Evolutionary conservation across 2,329 filamentous ascomycete genomes (phyloP).

Genomic region (Penicillium verrucosum): DNA sequence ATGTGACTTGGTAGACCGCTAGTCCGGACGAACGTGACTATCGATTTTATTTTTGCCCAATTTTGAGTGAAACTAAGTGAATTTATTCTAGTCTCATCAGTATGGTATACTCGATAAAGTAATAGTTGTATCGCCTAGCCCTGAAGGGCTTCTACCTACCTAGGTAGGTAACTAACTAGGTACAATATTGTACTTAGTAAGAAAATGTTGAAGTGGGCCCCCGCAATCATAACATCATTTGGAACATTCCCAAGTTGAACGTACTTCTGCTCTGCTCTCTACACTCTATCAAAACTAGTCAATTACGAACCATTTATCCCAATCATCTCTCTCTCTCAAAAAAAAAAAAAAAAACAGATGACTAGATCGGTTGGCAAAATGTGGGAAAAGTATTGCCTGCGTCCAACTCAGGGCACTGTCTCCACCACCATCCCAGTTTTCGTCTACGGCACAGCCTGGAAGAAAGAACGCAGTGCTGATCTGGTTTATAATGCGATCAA

Average conservation of each 20-base stretch:
- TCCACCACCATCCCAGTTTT: slow-evolving; percentile 43
- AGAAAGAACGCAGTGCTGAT: slow-evolving; percentile 63
- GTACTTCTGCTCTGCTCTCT: not conserved
- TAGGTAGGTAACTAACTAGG: no score
- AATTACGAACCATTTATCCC: not conserved
- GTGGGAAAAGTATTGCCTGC: slow-evolving; percentile 33
- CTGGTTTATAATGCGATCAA: slow-evolving; percentile 67
- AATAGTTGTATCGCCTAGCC: not conserved
- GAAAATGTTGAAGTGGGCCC: slow-evolving; percentile 1
- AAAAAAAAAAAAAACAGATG: slow-evolving; percentile 7
- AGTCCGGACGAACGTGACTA: not conserved
- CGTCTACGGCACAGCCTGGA: slow-evolving; percentile 86
- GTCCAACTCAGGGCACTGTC: slow-evolving; percentile 22
- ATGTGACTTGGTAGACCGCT: not conserved
- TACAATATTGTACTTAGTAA: not conserved
- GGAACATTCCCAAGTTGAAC: not conserved
- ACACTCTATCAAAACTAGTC: not conserved
- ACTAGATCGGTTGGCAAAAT: slow-evolving; percentile 25
- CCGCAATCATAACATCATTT: slow-evolving; percentile 9
- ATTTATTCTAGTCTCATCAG: not conserved
- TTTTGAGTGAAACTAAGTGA: not conserved
- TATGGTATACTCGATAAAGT: not conserved
- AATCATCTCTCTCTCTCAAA: not conserved
- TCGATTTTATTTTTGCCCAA: not conserved
- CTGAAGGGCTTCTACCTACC: not conserved